phyloP scores from a whole-genome alignment of 768 basidiomycete genomes.

The Rickenella mellea region DNA sequence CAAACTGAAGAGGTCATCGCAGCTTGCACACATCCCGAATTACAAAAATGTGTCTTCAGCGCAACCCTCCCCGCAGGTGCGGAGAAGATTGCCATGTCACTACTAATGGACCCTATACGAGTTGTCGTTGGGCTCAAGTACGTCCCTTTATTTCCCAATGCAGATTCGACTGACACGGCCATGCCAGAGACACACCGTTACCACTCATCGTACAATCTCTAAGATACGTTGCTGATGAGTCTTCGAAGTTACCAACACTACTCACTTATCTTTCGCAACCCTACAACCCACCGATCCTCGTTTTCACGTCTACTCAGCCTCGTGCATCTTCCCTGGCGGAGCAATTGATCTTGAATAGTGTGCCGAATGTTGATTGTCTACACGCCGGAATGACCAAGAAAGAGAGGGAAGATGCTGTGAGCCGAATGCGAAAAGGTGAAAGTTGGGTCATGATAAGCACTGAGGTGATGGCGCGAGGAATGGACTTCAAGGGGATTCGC shows the following conservation, averaged over 20 bases:
- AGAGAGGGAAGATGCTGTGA: conserved; percentile 78
- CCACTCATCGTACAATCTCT: conserved; percentile 84
- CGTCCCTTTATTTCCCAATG: conserved; percentile 18
- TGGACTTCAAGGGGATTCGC: conserved; percentile 92
- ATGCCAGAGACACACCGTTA: conserved; percentile 79
- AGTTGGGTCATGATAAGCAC: conserved; percentile 96
- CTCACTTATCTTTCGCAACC: conserved; percentile 70
- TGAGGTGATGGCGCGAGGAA: conserved; percentile 95
- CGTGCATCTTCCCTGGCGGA: conserved; percentile 73
- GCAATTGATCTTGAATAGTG: conserved; percentile 70
- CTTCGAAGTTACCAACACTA: conserved; percentile 89
- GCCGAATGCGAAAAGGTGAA: conserved; percentile 78
- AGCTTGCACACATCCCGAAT: conserved; percentile 53
- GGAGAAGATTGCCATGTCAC: conserved; percentile 80
- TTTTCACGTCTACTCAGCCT: conserved; percentile 88
- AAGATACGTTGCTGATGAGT: conserved; percentile 86
- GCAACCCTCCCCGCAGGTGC: conserved; percentile 87
- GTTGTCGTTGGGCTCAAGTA: conserved; percentile 96
- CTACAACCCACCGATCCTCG: conserved; percentile 83
- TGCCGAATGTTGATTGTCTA: conserved; percentile 77
- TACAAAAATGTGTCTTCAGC: conserved; percentile 89
- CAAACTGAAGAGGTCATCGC: conserved; percentile 85
- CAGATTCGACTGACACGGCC: conserved; percentile 1
- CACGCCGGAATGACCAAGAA: conserved; percentile 86
- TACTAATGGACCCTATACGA: conserved; percentile 79